Conservation (phyloP, 176 grass and related monocot genomes). For the Alopecurus myosuroides region DNA sequence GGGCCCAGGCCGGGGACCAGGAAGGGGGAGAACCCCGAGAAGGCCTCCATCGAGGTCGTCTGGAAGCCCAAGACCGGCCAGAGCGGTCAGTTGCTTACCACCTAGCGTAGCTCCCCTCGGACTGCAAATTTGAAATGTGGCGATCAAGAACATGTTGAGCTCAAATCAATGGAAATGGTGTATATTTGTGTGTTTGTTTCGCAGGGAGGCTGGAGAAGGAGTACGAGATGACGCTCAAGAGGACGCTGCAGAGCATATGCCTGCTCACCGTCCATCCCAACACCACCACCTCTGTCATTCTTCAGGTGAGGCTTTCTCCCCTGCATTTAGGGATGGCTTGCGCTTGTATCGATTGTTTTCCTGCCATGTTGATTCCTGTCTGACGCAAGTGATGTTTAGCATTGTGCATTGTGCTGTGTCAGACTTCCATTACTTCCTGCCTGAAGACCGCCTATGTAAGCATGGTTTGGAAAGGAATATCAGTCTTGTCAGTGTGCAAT, state of each 20-base stretch:
- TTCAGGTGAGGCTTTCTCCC: conserved; percentile 43
- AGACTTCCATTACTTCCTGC: too few species aligned
- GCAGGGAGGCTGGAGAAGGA: conserved; percentile 75
- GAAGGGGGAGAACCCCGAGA: conserved; percentile 93
- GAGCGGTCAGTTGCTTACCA: conserved; percentile 33
- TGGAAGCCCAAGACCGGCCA: conserved; percentile 93
- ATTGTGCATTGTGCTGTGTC: neutral
- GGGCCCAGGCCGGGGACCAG: conserved; percentile 77
- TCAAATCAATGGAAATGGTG: neutral
- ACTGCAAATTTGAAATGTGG: neutral
- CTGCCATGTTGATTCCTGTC: neutral
- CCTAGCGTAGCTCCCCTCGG: neutral
- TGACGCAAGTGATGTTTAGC: neutral
- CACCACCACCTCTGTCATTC: conserved; percentile 77
- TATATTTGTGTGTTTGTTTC: neutral
- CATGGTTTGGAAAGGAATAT: neutral
- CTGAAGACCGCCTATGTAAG: too few species aligned
- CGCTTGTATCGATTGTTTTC: neutral
- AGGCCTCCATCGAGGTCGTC: conserved; percentile 77
- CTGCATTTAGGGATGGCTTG: neutral
- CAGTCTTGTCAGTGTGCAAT: neutral
- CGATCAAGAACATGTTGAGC: neutral
- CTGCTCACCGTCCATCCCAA: conserved; percentile 76
- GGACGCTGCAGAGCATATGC: conserved; percentile 85
- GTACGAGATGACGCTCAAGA: conserved; percentile 87